Evolutionary conservation across 768 basidiomycete species (phyloP).

Genomic region (Exidia glandulosa): DNA sequence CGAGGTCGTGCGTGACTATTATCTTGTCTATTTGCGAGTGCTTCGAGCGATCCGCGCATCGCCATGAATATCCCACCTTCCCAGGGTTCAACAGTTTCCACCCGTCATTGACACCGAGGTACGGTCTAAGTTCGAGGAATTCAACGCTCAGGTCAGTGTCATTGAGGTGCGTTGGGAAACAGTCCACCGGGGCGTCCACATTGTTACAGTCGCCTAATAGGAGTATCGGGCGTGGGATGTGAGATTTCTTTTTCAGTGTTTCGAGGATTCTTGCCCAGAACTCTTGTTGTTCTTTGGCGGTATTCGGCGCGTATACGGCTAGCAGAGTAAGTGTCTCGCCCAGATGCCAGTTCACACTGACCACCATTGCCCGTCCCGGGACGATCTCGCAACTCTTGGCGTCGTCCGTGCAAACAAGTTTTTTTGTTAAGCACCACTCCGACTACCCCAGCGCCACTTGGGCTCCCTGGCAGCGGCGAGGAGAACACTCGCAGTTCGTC

Average conservation of each 20-base stretch:
- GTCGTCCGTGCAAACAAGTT: not conserved
- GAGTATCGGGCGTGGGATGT: slow-evolving; percentile 2
- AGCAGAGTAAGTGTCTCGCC: not conserved
- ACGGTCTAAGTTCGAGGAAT: not conserved
- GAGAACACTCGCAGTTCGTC: not conserved
- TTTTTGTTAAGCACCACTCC: not conserved
- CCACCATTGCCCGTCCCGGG: not conserved
- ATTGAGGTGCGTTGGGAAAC: not conserved
- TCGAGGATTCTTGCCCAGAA: not conserved
- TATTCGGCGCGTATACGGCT: not conserved
- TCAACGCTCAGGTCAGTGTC: not conserved
- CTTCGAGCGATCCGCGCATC: not conserved
- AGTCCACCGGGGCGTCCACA: not conserved
- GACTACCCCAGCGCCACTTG: not conserved
- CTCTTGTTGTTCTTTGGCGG: not conserved
- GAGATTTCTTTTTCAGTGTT: not conserved
- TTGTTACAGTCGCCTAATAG: slow-evolving; percentile 2
- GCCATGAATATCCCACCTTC: not conserved
- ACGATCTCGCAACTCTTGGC: not conserved
- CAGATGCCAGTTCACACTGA: not conserved
- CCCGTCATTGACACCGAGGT: not conserved
- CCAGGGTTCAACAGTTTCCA: not conserved
- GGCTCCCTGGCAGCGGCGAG: not conserved
- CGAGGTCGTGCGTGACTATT: not conserved
- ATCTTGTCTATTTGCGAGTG: not conserved